Base-by-base conservation (phyloP, 2,329 filamentous ascomycete species). In the Penicillium sp. region DNA sequence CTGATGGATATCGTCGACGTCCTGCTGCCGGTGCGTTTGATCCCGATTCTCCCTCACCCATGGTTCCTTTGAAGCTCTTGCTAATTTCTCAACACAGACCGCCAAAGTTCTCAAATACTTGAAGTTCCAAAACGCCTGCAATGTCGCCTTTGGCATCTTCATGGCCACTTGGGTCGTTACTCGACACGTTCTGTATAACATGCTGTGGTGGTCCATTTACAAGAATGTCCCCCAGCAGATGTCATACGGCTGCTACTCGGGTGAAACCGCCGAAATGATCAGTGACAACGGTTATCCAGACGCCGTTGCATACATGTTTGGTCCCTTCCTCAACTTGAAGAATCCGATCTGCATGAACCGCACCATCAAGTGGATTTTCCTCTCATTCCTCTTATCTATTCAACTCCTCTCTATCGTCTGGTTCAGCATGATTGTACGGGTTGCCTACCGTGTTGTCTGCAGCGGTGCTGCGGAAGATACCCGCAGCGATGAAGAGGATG, bases 31-130 rank as follows among this genome's bases (percentile, higher is more conserved):
- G 88, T 95, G 75, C 66, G 85, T 60, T 34, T 18, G 29, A 40
- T 29, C 8, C n/a, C 32, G 33, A 11, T 9, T 37, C 26, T 33
- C 33, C 6, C 24, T 6, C 28, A 25, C 12, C 33, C 38, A 5
- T 9, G 28, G 6, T 4, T 18, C 6, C 9, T 6, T 11, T 29
- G 24, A 1, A 7, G 7, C 29, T 32, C 4, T n/a, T 42, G 40
- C 48, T 51, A 53, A 49, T 37, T 28, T 37, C 24, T 18, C 13
- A 9, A 36, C 7, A 43, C 52, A 94, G 89, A 74, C 83, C 28
- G 93, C 93, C 58, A 98, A 98, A 71, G 88, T 90, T 61, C 81
- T 97, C 58, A 96, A 95, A 68, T 98, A 97, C 66, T 74, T 90
- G 44, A 85, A 86, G 52, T 89, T 80, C 69, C 81, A 82, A 53